A percentile compares a stretch with the other conserved stretches of the same genome.
Evolutionary conservation across 164 flowering plant genomes (phyloP).

Genomic region (Sedum album): DNA sequence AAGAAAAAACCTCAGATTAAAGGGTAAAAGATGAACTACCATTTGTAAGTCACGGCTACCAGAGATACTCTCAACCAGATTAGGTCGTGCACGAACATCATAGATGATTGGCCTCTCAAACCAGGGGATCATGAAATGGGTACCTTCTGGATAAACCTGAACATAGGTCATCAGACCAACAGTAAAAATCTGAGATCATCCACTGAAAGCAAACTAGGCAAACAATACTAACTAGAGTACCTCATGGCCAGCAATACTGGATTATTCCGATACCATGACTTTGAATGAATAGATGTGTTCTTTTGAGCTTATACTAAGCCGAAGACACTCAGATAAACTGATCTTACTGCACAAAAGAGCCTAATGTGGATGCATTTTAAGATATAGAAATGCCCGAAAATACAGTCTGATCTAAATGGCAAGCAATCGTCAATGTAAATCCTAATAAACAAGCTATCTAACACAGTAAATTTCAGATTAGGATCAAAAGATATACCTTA

Average conservation of each 20-base stretch:
- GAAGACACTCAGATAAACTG: no score
- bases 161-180: neutral
- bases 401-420: no score
- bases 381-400: no score
- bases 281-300: no score
- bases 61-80: conserved; percentile 60
- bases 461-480: neutral
- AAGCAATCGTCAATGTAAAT: no score
- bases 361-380: no score
- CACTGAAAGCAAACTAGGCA: no score
- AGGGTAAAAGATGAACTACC: conserved; percentile 22
- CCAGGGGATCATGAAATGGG: conserved; percentile 71
- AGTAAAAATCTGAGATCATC: neutral
- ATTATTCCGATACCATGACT: no score
- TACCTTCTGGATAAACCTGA: conserved; percentile 80
- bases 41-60: conserved; percentile 80
- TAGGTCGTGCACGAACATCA: conserved; percentile 73
- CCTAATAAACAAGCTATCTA: neutral
- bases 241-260: no score
- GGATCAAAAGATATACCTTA: conserved; percentile 35
- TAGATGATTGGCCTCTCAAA: conserved; percentile 69
- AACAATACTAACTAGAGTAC: no score
- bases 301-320: no score
- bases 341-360: no score
- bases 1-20: neutral